Evolutionary conservation across 164 flowering plant species (phyloP).

Genomic region (Annona cherimola): DNA sequence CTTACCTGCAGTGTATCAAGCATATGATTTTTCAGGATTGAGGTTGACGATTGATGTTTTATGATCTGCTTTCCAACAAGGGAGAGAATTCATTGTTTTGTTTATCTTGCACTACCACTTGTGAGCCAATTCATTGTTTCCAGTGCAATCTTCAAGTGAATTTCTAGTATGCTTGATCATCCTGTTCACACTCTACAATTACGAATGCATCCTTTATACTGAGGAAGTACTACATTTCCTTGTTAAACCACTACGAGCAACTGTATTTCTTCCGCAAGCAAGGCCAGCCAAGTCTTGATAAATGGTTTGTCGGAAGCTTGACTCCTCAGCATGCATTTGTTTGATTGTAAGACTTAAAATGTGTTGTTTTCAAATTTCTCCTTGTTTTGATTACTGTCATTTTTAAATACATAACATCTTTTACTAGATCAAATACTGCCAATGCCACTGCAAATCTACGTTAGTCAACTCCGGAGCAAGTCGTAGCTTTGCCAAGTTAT

Average conservation of each 20-base stretch:
- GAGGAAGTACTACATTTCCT: slow-evolving; percentile 61
- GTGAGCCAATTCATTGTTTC: not conserved
- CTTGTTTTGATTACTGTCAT: not conserved
- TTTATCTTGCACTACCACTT: not conserved
- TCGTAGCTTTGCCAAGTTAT: slow-evolving; percentile 7
- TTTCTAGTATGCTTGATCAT: not conserved
- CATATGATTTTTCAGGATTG: too few relatives aligned
- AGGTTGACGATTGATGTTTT: too few relatives aligned
- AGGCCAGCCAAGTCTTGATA: slow-evolving; percentile 22
- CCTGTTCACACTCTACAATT: slow-evolving; percentile 29
- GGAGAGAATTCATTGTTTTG: too few relatives aligned
- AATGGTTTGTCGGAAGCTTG: slow-evolving; percentile 27
- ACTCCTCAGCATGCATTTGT: not conserved
- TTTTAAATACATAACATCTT: slow-evolving; percentile 9
- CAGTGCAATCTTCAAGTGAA: not conserved
- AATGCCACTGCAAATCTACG: slow-evolving; percentile 22
- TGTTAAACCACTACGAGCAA: slow-evolving; percentile 82
- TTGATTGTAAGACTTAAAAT: not conserved
- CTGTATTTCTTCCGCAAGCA: slow-evolving; percentile 54
- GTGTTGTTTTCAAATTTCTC: not conserved
- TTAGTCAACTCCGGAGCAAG: slow-evolving; percentile 17
- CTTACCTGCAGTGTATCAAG: too few relatives aligned
- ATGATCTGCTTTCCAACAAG: too few relatives aligned
- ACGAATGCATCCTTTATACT: slow-evolving; percentile 72
- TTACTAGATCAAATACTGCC: slow-evolving; percentile 4